phyloP scores from a whole-genome alignment of 164 flowering plant species.

The Vitis cinerea region DNA sequence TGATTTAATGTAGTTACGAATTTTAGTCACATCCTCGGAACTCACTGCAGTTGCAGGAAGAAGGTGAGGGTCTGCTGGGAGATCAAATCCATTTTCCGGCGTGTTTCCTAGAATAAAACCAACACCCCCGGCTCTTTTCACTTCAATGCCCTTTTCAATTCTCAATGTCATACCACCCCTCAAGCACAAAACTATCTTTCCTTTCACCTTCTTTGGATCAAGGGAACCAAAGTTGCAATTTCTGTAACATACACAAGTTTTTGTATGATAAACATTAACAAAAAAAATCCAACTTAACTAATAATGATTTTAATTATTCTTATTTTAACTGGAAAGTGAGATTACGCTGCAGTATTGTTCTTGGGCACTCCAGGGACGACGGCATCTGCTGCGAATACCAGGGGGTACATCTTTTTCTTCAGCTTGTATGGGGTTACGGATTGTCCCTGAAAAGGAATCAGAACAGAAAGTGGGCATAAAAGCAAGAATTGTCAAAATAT shows the following conservation, averaged over 20 bases:
- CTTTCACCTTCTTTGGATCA: slow-evolving; percentile 47
- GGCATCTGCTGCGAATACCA: slow-evolving; percentile 67
- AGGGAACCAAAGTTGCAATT: slow-evolving; percentile 73
- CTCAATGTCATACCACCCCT: slow-evolving; percentile 60
- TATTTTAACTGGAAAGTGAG: too few species aligned
- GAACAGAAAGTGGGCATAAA: not conserved
- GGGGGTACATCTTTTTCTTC: slow-evolving; percentile 37
- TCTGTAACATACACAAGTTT: slow-evolving; percentile 27
- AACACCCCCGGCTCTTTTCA: slow-evolving; percentile 75
- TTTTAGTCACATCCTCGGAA: slow-evolving; percentile 29
- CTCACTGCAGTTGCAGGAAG: slow-evolving; percentile 71
- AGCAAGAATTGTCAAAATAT: not conserved
- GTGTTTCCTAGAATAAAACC: slow-evolving; percentile 66
- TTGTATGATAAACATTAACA: too few species aligned
- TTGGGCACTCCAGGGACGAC: slow-evolving; percentile 31
- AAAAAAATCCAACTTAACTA: not conserved
- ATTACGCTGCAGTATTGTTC: slow-evolving; percentile 35
- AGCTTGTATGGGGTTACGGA: slow-evolving; percentile 53
- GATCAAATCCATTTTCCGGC: slow-evolving; percentile 37
- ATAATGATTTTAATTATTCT: too few species aligned
- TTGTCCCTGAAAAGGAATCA: slow-evolving; percentile 50
- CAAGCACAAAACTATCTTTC: slow-evolving; percentile 76
- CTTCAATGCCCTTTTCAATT: slow-evolving; percentile 72
- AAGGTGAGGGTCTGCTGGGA: slow-evolving; percentile 51
- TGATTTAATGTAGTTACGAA: slow-evolving; percentile 63